Evolutionary conservation across 306 rosid species (phyloP), one percentile per base, ranked within the genome.

Genomic region (Vigna nakashimae): DNA sequence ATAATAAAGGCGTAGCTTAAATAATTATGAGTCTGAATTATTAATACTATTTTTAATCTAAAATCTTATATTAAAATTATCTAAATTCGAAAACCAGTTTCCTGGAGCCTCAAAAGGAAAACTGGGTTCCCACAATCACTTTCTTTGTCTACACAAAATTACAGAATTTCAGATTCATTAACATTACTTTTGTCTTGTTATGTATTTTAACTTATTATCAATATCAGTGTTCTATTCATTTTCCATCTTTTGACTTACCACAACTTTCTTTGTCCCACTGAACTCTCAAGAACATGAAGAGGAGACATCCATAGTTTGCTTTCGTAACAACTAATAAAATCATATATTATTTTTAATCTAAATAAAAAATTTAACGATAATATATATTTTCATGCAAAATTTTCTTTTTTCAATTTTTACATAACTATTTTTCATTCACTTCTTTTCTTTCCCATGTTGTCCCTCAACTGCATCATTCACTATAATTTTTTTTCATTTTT

Each of bases 81-180:
- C 69, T 79, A 22, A 73, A 77, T 80, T 56, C 65, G 48, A 69
- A 81, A 84, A 73, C 40, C 75, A 26, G 3, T 3, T 26, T 28
- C 40, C 97, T 92, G 91, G 96, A 90, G 93, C 90, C 89, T 89
- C 92, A 86, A 92, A 89, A 79, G 78, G 70, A 55, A 87, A 80
- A 73, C 12, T 52, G 32, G 65, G 73, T 60, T 67, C 64, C 87
- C 89, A 81, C 90, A 20, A 22, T 65, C 72, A 65, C 75, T 49
- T 68, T 59, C 74, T 20, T 76, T 86, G 89, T 86, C 89, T 56
- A 80, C 83, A 62, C 40, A 71, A 73, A 36, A 70, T 40, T 70
- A 57, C 81, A 78, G 51, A 80, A 13, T 73, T 72, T 83, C 82
- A 86, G 60, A 75, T 49, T 82, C 69, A 81, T 66, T 38, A 71